Evolutionary conservation across 148 eudicot species (phyloP).

Genomic region (Vaccinium darrowii): DNA sequence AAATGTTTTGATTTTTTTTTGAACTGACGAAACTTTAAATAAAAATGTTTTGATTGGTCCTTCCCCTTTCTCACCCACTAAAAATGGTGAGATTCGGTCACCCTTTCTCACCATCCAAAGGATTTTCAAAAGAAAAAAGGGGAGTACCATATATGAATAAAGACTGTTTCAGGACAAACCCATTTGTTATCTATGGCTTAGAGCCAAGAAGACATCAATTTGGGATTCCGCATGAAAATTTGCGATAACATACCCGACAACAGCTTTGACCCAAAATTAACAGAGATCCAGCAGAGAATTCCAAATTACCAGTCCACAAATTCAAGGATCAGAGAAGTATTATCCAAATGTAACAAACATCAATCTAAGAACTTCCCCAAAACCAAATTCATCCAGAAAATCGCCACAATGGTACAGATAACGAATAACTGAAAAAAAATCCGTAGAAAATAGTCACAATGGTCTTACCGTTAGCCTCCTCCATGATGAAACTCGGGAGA

Average conservation of each 20-base stretch:
- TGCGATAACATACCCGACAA: not conserved
- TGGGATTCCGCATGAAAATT: no score
- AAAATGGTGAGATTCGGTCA: no score
- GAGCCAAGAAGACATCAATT: not conserved
- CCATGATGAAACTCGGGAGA: conserved; percentile 15
- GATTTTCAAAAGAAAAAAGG: not conserved
- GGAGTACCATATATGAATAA: not conserved
- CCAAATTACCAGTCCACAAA: not conserved
- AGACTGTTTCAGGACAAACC: not conserved
- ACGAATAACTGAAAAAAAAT: not conserved
- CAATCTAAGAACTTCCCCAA: not conserved
- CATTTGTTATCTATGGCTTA: not conserved
- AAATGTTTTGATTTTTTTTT: no score
- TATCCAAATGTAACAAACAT: not conserved
- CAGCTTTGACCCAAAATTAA: not conserved
- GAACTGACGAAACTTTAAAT: no score
- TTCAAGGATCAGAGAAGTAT: conserved; percentile 9
- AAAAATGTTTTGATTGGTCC: no score
- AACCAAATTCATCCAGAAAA: conserved; percentile 8
- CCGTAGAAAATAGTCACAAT: not conserved
- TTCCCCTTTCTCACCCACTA: no score
- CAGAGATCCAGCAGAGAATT: conserved; percentile 7
- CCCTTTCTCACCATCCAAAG: no score
- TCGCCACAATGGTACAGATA: not conserved
- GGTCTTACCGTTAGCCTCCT: conserved; percentile 26